A percentile compares a stretch with the other conserved stretches of the same genome.
Evolutionary conservation across 2,329 filamentous ascomycete species (phyloP).

Genomic region (Hortaea werneckii): DNA sequence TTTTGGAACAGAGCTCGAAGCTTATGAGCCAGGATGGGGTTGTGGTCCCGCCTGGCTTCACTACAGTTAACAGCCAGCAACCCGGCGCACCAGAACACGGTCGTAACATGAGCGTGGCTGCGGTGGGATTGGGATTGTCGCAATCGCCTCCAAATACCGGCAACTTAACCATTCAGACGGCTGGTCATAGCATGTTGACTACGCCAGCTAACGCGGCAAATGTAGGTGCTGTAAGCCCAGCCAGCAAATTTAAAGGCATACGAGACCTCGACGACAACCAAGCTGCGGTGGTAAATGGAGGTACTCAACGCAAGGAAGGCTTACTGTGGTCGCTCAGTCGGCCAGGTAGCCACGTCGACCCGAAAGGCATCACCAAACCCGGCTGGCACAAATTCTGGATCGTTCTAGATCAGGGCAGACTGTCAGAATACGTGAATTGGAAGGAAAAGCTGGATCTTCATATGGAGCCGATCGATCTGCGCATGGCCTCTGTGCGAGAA

Average conservation of each 20-base stretch:
- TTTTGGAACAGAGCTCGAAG: conserved; percentile 78
- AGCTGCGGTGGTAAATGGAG: conserved; percentile 43
- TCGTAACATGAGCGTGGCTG: conserved; percentile 15
- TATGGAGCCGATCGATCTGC: conserved; percentile 94
- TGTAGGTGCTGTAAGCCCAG: conserved; percentile 18
- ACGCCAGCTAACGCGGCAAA: conserved; percentile 10
- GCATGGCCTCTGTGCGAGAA: conserved; percentile 93
- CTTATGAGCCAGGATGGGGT: conserved; percentile 21
- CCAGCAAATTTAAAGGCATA: conserved; percentile 70
- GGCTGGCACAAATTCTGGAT: conserved; percentile 99
- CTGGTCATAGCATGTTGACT: conserved; percentile 13
- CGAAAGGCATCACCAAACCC: conserved; percentile 89
- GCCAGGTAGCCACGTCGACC: conserved; percentile 88
- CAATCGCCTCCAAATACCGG: conserved; percentile 20
- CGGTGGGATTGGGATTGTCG: conserved; percentile 9
- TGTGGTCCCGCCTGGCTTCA: conserved; percentile 16
- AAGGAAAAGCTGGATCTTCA: conserved; percentile 94
- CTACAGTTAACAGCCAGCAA: conserved; percentile 16
- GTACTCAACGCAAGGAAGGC: conserved; percentile 78
- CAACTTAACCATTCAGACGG: conserved; percentile 13
- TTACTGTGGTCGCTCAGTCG: conserved; percentile 88
- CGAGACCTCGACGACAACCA: conserved; percentile 74
- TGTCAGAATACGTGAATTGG: conserved; percentile 99
- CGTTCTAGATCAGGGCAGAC: conserved; percentile 87
- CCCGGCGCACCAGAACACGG: conserved; percentile 13